Conservation (phyloP, 148 eudicot genomes). For the Heliamphora exappendiculata region DNA sequence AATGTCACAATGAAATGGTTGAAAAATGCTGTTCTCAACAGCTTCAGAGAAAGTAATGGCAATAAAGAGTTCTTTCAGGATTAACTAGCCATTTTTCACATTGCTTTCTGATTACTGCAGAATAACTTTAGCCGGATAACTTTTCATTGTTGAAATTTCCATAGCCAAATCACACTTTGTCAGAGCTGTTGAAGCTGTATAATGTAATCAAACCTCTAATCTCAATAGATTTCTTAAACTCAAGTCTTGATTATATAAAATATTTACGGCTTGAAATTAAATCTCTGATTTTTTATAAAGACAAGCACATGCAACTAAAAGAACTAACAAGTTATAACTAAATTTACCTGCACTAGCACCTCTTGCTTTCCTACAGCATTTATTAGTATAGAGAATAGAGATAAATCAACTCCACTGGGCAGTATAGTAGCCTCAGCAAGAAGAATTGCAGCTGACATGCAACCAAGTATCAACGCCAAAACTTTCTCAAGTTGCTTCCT, state of each 20-base stretch:
- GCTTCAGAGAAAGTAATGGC: no score
- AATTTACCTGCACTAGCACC: constrained; percentile 73
- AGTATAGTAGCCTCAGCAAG: constrained; percentile 89
- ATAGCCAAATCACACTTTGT: neutral
- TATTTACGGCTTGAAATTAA: neutral
- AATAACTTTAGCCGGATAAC: no score
- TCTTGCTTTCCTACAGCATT: constrained; percentile 56
- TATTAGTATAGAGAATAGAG: constrained; percentile 77
- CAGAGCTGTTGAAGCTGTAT: neutral
- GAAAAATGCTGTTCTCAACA: no score
- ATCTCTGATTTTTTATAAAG: neutral
- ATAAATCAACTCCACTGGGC: constrained; percentile 71
- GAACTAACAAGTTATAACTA: neutral
- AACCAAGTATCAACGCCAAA: constrained; percentile 67
- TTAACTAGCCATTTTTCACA: no score
- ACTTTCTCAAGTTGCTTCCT: constrained; percentile 59
- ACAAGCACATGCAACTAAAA: neutral
- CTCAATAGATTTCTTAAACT: neutral
- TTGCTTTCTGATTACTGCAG: no score
- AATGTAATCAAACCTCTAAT: neutral
- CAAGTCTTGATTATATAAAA: neutral
- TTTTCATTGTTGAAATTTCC: no score
- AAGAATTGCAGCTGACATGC: constrained; percentile 88
- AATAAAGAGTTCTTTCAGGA: no score
- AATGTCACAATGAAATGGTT: neutral